A percentile compares a stretch with the other conserved stretches of the same genome.
These are phyloP conservation scores for Erysiphe pulchra DNA, from an alignment of 2,329 filamentous ascomycete species.

Conservation along the genomic window DNA sequence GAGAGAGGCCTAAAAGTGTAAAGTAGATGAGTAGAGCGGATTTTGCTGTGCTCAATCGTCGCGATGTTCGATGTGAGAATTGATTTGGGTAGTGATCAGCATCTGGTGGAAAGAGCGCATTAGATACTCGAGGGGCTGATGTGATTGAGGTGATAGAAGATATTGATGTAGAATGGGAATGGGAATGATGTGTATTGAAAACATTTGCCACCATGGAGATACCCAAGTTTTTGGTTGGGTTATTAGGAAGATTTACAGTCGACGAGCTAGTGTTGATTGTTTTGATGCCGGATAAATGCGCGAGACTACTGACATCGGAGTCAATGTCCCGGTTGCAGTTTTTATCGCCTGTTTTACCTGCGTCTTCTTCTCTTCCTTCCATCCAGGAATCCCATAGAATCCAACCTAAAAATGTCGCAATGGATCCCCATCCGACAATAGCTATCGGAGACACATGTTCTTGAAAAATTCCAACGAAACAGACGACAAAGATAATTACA, in stretches of 20 bases:
- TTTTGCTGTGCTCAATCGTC: conserved; percentile 59
- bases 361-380: conserved; percentile 29
- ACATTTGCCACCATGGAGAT: neutral
- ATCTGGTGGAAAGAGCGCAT: conserved; percentile 9
- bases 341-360: no score
- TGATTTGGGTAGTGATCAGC: conserved; percentile 3
- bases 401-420: conserved; percentile 71
- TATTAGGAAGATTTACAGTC: conserved; percentile 7
- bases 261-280: conserved; percentile 3
- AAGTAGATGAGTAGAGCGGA: conserved; percentile 84
- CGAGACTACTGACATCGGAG: conserved; percentile 3
- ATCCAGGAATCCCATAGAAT: conserved; percentile 81
- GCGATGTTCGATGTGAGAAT: conserved; percentile 21
- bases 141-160: conserved; percentile 25
- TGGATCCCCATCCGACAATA: conserved; percentile 62
- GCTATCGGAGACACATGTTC: conserved; percentile 74
- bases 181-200: conserved; percentile 15
- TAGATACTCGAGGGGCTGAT: conserved; percentile 5
- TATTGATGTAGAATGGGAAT: conserved; percentile 23
- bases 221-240: conserved; percentile 5
- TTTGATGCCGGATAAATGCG: conserved; percentile 1
- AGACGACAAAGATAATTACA: conserved; percentile 81
- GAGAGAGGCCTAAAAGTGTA: conserved; percentile 70
- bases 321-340: no score
- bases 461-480: conserved; percentile 74